Conservation (phyloP, 805 yeast species). For the Kodamaea neixiangensis region DNA sequence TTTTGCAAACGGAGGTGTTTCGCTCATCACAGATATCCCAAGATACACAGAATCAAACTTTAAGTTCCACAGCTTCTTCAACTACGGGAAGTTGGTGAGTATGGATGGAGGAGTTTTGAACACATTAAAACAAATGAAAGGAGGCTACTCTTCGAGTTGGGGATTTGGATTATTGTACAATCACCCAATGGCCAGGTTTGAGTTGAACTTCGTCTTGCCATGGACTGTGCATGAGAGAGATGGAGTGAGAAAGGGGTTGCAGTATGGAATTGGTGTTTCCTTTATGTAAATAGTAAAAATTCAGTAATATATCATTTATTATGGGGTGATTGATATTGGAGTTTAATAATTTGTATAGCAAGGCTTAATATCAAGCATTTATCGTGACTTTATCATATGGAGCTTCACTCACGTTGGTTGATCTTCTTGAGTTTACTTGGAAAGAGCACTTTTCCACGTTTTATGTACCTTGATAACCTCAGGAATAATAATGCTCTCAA, state of each 20-base stretch:
- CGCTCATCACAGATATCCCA: slow-evolving; percentile 47
- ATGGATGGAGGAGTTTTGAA: slow-evolving; percentile 15
- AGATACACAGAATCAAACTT: slow-evolving; percentile 46
- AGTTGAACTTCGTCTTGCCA: slow-evolving; percentile 57
- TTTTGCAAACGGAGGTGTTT: slow-evolving; percentile 47
- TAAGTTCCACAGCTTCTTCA: slow-evolving; percentile 49
- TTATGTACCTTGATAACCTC: slow-evolving; percentile 65
- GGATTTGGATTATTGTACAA: slow-evolving; percentile 55
- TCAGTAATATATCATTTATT: too few species aligned
- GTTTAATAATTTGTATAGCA: too few species aligned
- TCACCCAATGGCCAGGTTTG: slow-evolving; percentile 61
- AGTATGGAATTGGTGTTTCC: slow-evolving; percentile 61
- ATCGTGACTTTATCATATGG: background rate
- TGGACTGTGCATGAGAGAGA: slow-evolving; percentile 47
- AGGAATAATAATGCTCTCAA: slow-evolving; percentile 82
- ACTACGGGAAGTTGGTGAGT: slow-evolving; percentile 46
- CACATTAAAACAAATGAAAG: slow-evolving; percentile 9
- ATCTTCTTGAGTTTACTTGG: background rate
- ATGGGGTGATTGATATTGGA: background rate
- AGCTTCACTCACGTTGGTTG: too few species aligned
- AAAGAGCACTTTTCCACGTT: slow-evolving; percentile 50
- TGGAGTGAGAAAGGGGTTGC: slow-evolving; percentile 51
- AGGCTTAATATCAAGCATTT: too few species aligned
- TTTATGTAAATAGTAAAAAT: slow-evolving; percentile 39
- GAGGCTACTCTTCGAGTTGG: slow-evolving; percentile 34